phyloP scores from a whole-genome alignment of 768 basidiomycete genomes.

The Leccinellum luteum region DNA sequence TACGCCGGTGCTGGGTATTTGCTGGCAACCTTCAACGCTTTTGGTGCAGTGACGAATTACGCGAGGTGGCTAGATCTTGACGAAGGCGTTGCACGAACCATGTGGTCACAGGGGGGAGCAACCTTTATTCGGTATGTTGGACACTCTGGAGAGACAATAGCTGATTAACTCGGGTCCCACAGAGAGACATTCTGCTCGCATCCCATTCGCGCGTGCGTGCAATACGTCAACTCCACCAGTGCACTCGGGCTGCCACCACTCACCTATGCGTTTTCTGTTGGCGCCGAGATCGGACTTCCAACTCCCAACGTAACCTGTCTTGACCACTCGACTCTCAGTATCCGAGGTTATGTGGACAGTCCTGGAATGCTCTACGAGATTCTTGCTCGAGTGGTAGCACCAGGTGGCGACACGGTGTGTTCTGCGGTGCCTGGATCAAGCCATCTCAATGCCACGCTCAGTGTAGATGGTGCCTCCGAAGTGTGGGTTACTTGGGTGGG shows the following conservation, averaged over 20 bases:
- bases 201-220: constrained; percentile 57
- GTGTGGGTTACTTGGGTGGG: constrained; percentile 73
- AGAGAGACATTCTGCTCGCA: constrained; percentile 67
- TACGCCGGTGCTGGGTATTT: constrained; percentile 66
- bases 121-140: constrained; percentile 47
- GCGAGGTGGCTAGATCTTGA: constrained; percentile 71
- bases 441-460: constrained; percentile 47
- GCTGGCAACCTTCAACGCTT: constrained; percentile 45
- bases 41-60: constrained; percentile 41
- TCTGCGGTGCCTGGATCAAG: constrained; percentile 21
- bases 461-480: constrained; percentile 45
- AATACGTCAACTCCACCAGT: constrained; percentile 45
- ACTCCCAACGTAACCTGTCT: constrained; percentile 61
- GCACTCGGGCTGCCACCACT: constrained; percentile 36
- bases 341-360: constrained; percentile 46
- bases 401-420: constrained; percentile 35
- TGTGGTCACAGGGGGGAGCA: constrained; percentile 54
- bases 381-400: constrained; percentile 45
- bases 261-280: constrained; percentile 46
- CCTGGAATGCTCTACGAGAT: constrained; percentile 76
- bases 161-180: constrained; percentile 2
- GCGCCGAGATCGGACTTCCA: constrained; percentile 47
- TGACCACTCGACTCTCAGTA: constrained; percentile 50
- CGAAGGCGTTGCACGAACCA: constrained; percentile 51
- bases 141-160: neutral